Percentiles rank a stretch among this genome's conserved stretches.
phyloP scores from a whole-genome alignment of 352 stramenopile genomes.

The Phytophthora pluvialis region DNA sequence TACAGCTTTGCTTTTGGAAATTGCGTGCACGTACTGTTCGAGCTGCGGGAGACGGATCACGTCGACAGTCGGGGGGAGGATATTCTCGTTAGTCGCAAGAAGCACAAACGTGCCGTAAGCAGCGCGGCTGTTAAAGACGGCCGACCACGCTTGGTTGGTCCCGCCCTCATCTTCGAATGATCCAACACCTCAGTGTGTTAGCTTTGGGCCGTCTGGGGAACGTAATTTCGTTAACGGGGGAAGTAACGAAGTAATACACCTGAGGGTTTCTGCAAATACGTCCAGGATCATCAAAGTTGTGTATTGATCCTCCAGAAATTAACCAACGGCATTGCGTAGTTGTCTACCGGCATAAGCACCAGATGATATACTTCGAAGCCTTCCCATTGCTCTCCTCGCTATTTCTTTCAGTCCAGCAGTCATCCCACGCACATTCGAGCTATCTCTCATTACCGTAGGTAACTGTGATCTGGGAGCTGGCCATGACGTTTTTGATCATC shows the following conservation, averaged over 20 bases:
- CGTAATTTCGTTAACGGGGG: neutral
- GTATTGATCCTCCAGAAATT: too few species aligned
- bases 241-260: neutral
- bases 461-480: neutral
- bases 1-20: slow-evolving; percentile 13
- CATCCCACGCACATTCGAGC: neutral
- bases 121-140: neutral
- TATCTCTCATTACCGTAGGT: neutral
- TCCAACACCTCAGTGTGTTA: neutral
- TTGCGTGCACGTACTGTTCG: slow-evolving; percentile 2
- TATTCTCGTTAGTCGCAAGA: slow-evolving; percentile 3
- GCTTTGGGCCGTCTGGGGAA: neutral
- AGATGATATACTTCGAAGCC: too few species aligned
- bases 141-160: neutral
- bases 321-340: too few species aligned
- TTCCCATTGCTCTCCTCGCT: too few species aligned
- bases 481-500: slow-evolving; percentile 1
- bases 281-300: too few species aligned
- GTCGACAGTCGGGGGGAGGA: neutral
- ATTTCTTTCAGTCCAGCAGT: neutral
- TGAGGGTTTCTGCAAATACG: neutral
- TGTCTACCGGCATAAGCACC: too few species aligned
- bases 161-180: neutral
- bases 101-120: neutral
- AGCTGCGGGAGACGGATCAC: neutral